A percentile compares a stretch with the other conserved stretches of the same genome.
Evolutionary conservation across 495 filamentous ascomycete genomes (phyloP).

Genomic region (Penicillium longicatenatum): DNA sequence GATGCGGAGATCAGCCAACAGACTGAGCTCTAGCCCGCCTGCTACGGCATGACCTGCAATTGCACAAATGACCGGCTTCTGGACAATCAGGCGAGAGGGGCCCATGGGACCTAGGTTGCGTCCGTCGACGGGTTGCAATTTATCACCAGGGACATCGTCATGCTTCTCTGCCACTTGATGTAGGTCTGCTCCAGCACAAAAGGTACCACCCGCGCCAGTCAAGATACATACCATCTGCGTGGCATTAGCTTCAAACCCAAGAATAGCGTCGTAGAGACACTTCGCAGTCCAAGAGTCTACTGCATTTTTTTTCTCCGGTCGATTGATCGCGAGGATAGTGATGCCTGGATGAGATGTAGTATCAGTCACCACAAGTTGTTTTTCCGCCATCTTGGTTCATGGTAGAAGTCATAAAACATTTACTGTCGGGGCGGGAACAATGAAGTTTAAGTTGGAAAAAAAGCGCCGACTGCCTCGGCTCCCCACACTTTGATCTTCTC

Average conservation of each 20-base stretch:
- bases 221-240: slow-evolving; percentile 50
- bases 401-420: background rate
- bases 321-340: slow-evolving; percentile 47
- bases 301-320: slow-evolving; percentile 39
- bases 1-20: slow-evolving; percentile 49
- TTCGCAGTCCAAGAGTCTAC: slow-evolving; percentile 40
- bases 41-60: slow-evolving; percentile 52
- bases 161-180: slow-evolving; percentile 33
- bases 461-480: slow-evolving; percentile 9
- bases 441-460: slow-evolving; percentile 2
- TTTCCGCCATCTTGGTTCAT: slow-evolving; percentile 13
- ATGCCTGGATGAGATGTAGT: slow-evolving; percentile 34
- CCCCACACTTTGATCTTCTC: slow-evolving; percentile 20
- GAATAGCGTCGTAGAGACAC: slow-evolving; percentile 41
- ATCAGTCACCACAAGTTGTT: slow-evolving; percentile 12
- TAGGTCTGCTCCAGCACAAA: slow-evolving; percentile 51
- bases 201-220: slow-evolving; percentile 35
- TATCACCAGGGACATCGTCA: slow-evolving; percentile 7
- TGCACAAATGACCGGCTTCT: slow-evolving; percentile 47
- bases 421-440: background rate
- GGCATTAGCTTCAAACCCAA: slow-evolving; percentile 44
- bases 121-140: slow-evolving; percentile 28
- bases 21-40: slow-evolving; percentile 49
- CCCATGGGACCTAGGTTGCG: slow-evolving; percentile 45
- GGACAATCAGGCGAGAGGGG: slow-evolving; percentile 42